Evolutionary conservation across 768 basidiomycete species (phyloP).

Genomic region (Rossbeevera mucosa): DNA sequence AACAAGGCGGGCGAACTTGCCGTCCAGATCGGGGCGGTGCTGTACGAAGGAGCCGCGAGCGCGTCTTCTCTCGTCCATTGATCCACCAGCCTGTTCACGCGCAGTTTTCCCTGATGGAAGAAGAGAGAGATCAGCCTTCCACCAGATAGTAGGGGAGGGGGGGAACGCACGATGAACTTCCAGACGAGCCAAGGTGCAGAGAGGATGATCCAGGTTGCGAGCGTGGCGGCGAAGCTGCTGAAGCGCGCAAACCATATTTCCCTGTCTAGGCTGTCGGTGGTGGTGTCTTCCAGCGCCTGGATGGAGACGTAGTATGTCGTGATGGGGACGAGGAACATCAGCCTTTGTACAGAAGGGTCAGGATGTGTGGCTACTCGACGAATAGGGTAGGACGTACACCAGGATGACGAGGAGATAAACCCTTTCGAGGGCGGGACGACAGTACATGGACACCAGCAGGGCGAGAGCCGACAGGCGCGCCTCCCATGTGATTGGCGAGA

Average conservation of each 20-base stretch:
- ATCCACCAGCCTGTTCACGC: constrained; percentile 34
- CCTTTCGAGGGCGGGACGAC: constrained; percentile 43
- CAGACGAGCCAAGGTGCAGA: constrained; percentile 40
- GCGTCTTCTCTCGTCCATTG: constrained; percentile 41
- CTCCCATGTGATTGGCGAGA: constrained; percentile 43
- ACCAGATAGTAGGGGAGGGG: background rate
- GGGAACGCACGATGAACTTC: constrained; percentile 41
- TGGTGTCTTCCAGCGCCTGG: constrained; percentile 6
- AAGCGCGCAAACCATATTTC: constrained; percentile 34
- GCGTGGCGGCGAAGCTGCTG: constrained; percentile 33
- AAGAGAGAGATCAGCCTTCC: background rate
- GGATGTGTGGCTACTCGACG: background rate
- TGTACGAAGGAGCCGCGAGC: constrained; percentile 21
- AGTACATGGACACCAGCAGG: constrained; percentile 35
- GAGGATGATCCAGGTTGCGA: constrained; percentile 38
- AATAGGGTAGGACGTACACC: constrained; percentile 30
- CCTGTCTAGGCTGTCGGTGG: constrained; percentile 7
- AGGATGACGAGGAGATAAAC: constrained; percentile 37
- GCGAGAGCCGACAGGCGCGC: constrained; percentile 37
- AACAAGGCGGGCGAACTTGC: constrained; percentile 40
- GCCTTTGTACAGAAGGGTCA: constrained; percentile 23
- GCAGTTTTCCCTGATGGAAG: constrained; percentile 37
- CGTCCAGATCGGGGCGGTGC: constrained; percentile 37
- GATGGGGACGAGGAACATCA: constrained; percentile 38
- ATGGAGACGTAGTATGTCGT: constrained; percentile 35